These are phyloP conservation scores for Amniculicola lignicola DNA, from an alignment of 495 filamentous ascomycete genomes.

Conservation along the genomic window DNA sequence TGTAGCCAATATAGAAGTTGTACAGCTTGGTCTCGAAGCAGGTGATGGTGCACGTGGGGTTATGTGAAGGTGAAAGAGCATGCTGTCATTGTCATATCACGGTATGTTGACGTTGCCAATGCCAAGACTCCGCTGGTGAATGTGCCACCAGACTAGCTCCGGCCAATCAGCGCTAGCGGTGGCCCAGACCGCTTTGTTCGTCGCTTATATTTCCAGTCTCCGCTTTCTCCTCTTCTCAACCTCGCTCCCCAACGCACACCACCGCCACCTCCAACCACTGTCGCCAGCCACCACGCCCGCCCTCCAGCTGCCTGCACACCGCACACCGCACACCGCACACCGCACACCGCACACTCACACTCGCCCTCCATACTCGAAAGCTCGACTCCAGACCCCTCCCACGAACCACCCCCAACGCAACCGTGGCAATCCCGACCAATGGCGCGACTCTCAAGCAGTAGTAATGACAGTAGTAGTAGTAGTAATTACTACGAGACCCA, in stretches of 20 bases:
- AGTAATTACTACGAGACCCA: constrained; percentile 61
- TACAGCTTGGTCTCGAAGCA: not conserved
- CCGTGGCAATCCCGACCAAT: constrained; percentile 44
- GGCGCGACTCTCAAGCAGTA: constrained; percentile 49
- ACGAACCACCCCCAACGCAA: constrained; percentile 28
- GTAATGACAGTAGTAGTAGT: constrained; percentile 64
- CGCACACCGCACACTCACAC: not conserved
- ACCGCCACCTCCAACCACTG: not conserved
- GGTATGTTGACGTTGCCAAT: too few relatives aligned
- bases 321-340: too few relatives aligned
- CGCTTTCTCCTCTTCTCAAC: not conserved
- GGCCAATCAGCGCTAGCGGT: too few relatives aligned
- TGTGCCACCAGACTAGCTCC: too few relatives aligned
- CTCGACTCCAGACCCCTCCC: not conserved
- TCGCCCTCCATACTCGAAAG: not conserved
- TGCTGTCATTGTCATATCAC: too few relatives aligned
- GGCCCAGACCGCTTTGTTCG: too few relatives aligned
- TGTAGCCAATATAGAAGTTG: constrained; percentile 17
- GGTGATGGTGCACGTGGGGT: not conserved
- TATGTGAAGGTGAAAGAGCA: too few relatives aligned
- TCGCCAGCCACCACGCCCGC: not conserved
- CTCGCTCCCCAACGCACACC: not conserved
- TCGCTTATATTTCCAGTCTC: constrained; percentile 11
- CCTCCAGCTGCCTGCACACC: not conserved
- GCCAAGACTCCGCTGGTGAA: too few relatives aligned